Evolutionary conservation across 257 asterid species (phyloP).

Genomic region (Sherardia arvensis): DNA sequence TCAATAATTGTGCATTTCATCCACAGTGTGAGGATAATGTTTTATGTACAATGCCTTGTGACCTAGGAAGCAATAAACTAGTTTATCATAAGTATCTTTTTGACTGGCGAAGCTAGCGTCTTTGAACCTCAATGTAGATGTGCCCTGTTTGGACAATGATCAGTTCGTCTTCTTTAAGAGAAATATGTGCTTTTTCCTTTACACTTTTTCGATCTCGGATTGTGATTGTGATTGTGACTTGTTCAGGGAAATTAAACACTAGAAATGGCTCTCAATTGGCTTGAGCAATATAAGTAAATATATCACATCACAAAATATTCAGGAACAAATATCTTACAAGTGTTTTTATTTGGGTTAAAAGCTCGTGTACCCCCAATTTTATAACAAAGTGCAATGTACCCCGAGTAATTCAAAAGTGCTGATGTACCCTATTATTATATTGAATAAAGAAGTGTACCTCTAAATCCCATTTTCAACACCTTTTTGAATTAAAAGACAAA

Average conservation of each 20-base stretch:
- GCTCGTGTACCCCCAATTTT: too few relatives aligned
- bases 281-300: too few relatives aligned
- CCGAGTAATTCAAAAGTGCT: too few relatives aligned
- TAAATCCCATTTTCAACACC: too few relatives aligned
- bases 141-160: not conserved
- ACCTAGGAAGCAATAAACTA: not conserved
- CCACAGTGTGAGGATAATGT: not conserved
- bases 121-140: constrained; percentile 3
- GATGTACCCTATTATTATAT: too few relatives aligned
- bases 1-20: not conserved
- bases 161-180: not conserved
- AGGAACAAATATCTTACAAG: too few relatives aligned
- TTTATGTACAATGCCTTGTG: not conserved
- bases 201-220: not conserved
- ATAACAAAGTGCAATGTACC: too few relatives aligned
- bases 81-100: not conserved
- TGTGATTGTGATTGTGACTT: not conserved
- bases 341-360: too few relatives aligned
- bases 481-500: too few relatives aligned
- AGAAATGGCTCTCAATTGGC: not conserved
- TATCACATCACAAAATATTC: too few relatives aligned
- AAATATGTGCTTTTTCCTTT: not conserved
- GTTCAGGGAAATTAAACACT: not conserved
- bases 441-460: too few relatives aligned
- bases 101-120: not conserved